Base-by-base conservation (phyloP, 129 eudicot species). In the Glebionis coronaria region DNA sequence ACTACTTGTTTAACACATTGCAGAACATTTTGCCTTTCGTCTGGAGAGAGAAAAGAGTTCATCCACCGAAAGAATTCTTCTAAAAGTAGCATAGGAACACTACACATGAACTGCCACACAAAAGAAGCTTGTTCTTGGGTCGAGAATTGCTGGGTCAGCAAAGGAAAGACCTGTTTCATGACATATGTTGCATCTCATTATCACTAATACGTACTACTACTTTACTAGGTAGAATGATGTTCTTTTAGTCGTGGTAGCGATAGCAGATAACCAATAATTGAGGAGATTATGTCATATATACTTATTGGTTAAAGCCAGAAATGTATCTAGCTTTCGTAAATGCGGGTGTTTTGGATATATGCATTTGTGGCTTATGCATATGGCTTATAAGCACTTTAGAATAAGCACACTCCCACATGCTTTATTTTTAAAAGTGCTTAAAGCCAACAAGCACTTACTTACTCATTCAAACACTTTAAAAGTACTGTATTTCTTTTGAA, bases 101-200 rank as follows among this genome's bases (percentile, higher is more conserved):
- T 84, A 79, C 99, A 94, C 69, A 94, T 77, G 65, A 79, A 87
- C 73, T 90, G 95, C 99, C 99, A 90, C 29, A 89, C 86, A 44
- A 90, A 87, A 20, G 83, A 81, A 49, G 93, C 95, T 59, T 94
- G 99, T 76, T 90, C 95, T 44, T 76, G 45, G 3, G 73, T 63
- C 19, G 97, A 65, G 76, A 90, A 87, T 44, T 84, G 76, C 70
- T 70, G 76, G 42, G 82, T 79, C 73, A 94, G 69, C 81, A 85
- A 77, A 4, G 90, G 99, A 53, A 94, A 94, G 27, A 94, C 88
- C 99, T 94, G 87, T 78, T 75, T 44, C 65, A 67, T 49, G 65
- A 53, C 12, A 35, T 10, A 65, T 57, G 29, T 66, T 46, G 72
- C 15, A 51, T 68, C 38, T 60, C 23, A 56, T 60, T 53, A 71